A percentile compares a stretch with the other conserved stretches of the same genome.
phyloP scores from a whole-genome alignment of 1,284 basidiomycete species.

The Apiotrichum veenhuisii region DNA sequence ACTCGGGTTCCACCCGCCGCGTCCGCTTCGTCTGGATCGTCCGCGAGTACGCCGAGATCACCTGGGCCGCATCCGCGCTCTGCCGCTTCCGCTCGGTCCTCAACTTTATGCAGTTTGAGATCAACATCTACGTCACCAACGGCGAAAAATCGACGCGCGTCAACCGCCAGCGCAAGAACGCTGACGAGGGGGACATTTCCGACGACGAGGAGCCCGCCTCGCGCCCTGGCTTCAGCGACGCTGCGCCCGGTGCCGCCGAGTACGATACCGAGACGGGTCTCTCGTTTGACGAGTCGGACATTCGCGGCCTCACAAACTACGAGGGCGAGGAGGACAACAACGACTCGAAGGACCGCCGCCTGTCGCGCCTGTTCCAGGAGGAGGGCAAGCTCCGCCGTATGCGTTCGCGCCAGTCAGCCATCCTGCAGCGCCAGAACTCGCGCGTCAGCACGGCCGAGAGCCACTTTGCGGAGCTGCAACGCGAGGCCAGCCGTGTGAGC shows the following conservation, averaged over 20 bases:
- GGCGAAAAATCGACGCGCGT: slow-evolving; percentile 7
- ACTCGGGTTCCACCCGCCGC: slow-evolving; percentile 55
- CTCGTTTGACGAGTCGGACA: slow-evolving; percentile 1
- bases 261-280: not conserved
- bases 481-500: too few species aligned
- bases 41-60: slow-evolving; percentile 74
- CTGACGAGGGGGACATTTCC: not conserved
- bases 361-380: slow-evolving; percentile 61
- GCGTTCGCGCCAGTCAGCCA: slow-evolving; percentile 47
- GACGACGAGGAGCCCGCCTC: not conserved
- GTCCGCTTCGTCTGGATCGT: slow-evolving; percentile 81
- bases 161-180: not conserved
- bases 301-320: slow-evolving; percentile 70
- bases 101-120: slow-evolving; percentile 59
- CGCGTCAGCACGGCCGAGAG: not conserved
- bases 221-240: not conserved
- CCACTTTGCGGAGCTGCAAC: too few species aligned
- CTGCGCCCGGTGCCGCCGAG: not conserved
- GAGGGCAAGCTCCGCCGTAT: slow-evolving; percentile 65
- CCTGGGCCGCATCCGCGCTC: slow-evolving; percentile 72
- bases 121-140: slow-evolving; percentile 78
- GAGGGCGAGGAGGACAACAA: slow-evolving; percentile 73
- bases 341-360: slow-evolving; percentile 62
- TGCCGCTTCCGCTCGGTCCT: slow-evolving; percentile 66
- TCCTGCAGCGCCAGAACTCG: slow-evolving; percentile 8